These are phyloP conservation scores for Aspergillus hortae DNA, from an alignment of 2,329 filamentous ascomycete species.

Conservation along the genomic window DNA sequence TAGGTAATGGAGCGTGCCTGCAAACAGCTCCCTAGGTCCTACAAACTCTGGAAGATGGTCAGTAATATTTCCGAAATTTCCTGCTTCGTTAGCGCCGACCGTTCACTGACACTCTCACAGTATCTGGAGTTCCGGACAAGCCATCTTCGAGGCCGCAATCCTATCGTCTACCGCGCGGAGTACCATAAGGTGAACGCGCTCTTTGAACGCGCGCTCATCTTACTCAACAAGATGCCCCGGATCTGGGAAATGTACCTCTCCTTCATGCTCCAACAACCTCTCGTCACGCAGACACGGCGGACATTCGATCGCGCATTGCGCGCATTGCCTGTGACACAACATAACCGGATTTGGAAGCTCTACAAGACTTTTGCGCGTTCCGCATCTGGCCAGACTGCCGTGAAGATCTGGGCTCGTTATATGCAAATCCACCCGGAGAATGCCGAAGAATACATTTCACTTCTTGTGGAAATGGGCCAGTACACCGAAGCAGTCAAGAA, in stretches of 20 bases:
- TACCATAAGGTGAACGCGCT: conserved; percentile 92
- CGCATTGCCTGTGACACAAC: conserved; percentile 88
- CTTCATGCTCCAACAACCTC: conserved; percentile 87
- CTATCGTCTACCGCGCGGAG: conserved; percentile 72
- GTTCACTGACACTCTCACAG: conserved; percentile 38
- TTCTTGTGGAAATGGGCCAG: conserved; percentile 73
- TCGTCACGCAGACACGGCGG: conserved; percentile 78
- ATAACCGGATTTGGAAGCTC: conserved; percentile 90
- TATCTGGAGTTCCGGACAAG: conserved; percentile 82
- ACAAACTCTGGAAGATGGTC: conserved; percentile 97
- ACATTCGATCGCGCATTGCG: conserved; percentile 91
- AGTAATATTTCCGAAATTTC: conserved; percentile 14
- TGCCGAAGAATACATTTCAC: conserved; percentile 89
- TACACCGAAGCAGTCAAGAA: conserved; percentile 89
- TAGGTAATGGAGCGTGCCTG: conserved; percentile 85
- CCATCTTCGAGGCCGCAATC: conserved; percentile 78
- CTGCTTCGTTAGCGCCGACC: conserved; percentile 9
- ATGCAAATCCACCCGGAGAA: conserved; percentile 97
- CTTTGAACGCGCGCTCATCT: conserved; percentile 85
- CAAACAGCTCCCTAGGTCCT: conserved; percentile 83
- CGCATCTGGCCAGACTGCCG: conserved; percentile 81
- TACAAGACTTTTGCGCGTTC: conserved; percentile 91
- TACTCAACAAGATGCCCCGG: conserved; percentile 97
- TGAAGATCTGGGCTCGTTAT: conserved; percentile 92
- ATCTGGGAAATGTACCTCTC: conserved; percentile 98